phyloP scores from a whole-genome alignment of 345 rosid genomes.

The Acer campestre region DNA sequence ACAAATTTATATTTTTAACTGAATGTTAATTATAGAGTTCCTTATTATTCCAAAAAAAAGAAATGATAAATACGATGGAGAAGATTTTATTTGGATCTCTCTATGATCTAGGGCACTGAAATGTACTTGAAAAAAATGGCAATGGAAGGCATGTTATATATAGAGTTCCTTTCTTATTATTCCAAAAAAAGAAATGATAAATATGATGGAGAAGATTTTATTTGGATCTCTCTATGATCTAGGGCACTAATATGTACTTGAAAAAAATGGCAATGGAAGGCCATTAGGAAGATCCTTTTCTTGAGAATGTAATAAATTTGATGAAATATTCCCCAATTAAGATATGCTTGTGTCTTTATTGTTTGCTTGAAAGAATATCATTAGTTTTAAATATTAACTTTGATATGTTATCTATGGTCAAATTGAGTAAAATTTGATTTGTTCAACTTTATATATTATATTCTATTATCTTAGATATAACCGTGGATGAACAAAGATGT shows the following conservation, averaged over 20 bases:
- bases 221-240: neutral
- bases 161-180: neutral
- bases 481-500: neutral
- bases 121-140: neutral
- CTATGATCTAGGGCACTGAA: neutral
- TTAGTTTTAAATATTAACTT: conserved; percentile 1
- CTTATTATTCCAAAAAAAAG: neutral
- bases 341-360: neutral
- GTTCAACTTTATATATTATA: neutral
- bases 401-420: neutral
- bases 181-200: neutral
- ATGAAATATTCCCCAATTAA: neutral
- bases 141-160: neutral
- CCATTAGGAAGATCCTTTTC: neutral
- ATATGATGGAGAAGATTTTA: neutral
- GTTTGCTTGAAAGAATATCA: neutral
- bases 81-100: neutral
- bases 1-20: neutral
- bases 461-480: neutral
- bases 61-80: neutral
- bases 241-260: neutral
- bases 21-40: neutral
- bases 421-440: neutral
- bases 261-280: neutral
- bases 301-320: neutral